phyloP scores from a whole-genome alignment of 139 green algal genomes.

The Chlamydomonas sp. region DNA sequence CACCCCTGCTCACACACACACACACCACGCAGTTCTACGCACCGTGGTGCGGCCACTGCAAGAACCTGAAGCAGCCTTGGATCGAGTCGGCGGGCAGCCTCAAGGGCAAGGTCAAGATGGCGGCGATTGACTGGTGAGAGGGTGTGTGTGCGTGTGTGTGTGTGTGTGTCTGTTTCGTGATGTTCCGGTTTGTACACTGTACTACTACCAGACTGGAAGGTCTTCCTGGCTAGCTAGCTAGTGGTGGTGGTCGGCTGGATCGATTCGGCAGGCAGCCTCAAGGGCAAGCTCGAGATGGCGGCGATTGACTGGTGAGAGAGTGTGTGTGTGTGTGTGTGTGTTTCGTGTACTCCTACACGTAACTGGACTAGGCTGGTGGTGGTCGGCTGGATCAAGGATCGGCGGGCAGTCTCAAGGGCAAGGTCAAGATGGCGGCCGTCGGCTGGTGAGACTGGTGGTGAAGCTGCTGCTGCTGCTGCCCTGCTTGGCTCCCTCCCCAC shows the following conservation, averaged over 20 bases:
- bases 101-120: constrained; percentile 64
- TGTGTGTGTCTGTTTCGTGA: too few relatives aligned
- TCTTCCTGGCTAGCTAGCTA: too few relatives aligned
- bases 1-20: neutral
- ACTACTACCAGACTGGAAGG: too few relatives aligned
- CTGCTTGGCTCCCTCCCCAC: too few relatives aligned
- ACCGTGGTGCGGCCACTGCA: constrained; percentile 51
- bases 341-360: neutral
- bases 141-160: too few relatives aligned
- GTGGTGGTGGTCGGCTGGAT: too few relatives aligned
- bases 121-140: constrained; percentile 14
- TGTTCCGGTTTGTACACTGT: too few relatives aligned
- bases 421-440: constrained; percentile 52
- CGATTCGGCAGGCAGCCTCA: constrained; percentile 46
- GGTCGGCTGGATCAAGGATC: too few relatives aligned
- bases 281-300: constrained; percentile 63
- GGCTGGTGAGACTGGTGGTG: constrained; percentile 13
- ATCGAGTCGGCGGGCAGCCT: constrained; percentile 52
- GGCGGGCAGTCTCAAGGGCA: constrained; percentile 50
- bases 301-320: constrained; percentile 15
- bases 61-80: constrained; percentile 74
- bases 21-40: constrained; percentile 14
- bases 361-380: too few relatives aligned
- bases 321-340: too few relatives aligned
- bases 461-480: too few relatives aligned